Conservation (phyloP, 2,329 filamentous ascomycete genomes). For the Cordyceps militaris region DNA sequence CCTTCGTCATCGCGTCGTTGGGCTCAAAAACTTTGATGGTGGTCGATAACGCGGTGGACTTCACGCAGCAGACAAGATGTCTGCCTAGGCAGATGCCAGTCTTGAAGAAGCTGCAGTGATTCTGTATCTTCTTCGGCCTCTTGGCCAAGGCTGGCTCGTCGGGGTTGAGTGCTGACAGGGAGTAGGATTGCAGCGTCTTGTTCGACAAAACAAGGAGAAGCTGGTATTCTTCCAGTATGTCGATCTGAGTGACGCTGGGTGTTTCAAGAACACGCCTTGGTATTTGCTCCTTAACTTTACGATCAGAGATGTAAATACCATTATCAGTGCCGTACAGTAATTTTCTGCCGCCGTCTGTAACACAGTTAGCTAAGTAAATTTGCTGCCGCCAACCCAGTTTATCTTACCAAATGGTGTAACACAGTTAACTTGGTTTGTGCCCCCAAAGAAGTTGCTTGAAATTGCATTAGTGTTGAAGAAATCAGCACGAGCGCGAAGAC, state of each 20-base stretch:
- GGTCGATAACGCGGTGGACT: slow-evolving; percentile 84
- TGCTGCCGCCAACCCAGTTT: not conserved
- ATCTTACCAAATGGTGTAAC: slow-evolving; percentile 81
- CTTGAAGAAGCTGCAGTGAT: slow-evolving; percentile 98
- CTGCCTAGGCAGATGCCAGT: slow-evolving; percentile 89
- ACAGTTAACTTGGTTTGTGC: slow-evolving; percentile 82
- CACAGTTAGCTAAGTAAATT: slow-evolving; percentile 18
- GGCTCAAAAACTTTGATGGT: slow-evolving; percentile 99
- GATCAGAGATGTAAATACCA: slow-evolving; percentile 86
- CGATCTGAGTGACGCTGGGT: slow-evolving; percentile 85
- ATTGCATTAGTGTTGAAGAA: slow-evolving; percentile 74
- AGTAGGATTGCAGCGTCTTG: slow-evolving; percentile 86
- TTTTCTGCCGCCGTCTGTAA: slow-evolving; percentile 82
- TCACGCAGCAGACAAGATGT: slow-evolving; percentile 93
- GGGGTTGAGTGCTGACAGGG: slow-evolving; percentile 76
- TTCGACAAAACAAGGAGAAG: slow-evolving; percentile 86
- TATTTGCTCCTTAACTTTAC: slow-evolving; percentile 74
- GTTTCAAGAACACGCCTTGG: slow-evolving; percentile 82
- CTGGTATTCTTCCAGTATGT: slow-evolving; percentile 91
- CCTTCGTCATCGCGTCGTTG: slow-evolving; percentile 87
- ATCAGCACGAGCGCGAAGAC: slow-evolving; percentile 76
- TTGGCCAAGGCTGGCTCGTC: slow-evolving; percentile 75
- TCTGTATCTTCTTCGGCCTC: slow-evolving; percentile 91
- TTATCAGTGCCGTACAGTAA: slow-evolving; percentile 90
- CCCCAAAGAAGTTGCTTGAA: slow-evolving; percentile 53